A percentile compares a stretch with the other conserved stretches of the same genome.
Evolutionary conservation across 805 yeast species (phyloP).

Genomic region (Yarrowia divulgata): DNA sequence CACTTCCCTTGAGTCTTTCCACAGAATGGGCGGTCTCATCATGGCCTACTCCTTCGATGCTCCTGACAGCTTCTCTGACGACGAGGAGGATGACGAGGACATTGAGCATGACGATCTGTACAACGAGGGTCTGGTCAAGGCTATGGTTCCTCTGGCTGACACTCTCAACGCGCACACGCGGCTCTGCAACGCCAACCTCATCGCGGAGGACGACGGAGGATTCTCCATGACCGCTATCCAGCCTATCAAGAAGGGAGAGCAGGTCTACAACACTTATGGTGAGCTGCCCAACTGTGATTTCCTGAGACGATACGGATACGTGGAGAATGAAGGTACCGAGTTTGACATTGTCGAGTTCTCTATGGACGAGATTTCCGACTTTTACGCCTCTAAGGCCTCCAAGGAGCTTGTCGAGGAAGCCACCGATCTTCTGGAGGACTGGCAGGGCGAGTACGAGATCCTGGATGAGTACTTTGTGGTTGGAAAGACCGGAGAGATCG

Average conservation of each 20-base stretch:
- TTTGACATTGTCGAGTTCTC: constrained; percentile 84
- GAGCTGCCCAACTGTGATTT: constrained; percentile 92
- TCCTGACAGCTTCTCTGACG: constrained; percentile 38
- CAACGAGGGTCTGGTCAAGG: constrained; percentile 60
- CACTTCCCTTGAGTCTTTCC: constrained; percentile 65
- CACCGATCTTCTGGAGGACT: constrained; percentile 39
- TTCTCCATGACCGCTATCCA: constrained; percentile 77
- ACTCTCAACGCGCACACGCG: constrained; percentile 85
- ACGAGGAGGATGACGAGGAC: constrained; percentile 43
- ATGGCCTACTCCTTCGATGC: constrained; percentile 89
- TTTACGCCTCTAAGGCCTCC: constrained; percentile 48
- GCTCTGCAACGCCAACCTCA: constrained; percentile 75
- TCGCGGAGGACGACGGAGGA: constrained; percentile 52
- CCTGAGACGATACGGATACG: constrained; percentile 89
- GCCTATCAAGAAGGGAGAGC: constrained; percentile 68
- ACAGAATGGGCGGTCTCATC: constrained; percentile 76
- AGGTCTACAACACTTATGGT: constrained; percentile 87
- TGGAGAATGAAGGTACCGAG: constrained; percentile 73
- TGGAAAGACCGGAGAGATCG: constrained; percentile 26
- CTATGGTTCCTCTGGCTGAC: constrained; percentile 95
- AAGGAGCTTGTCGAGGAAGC: constrained; percentile 40
- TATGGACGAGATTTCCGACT: constrained; percentile 53
- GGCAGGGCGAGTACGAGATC: constrained; percentile 42
- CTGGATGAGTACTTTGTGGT: constrained; percentile 45
- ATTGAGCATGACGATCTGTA: constrained; percentile 52